phyloP scores from a whole-genome alignment of 495 filamentous ascomycete species.

The Cudoniella acicularis region DNA sequence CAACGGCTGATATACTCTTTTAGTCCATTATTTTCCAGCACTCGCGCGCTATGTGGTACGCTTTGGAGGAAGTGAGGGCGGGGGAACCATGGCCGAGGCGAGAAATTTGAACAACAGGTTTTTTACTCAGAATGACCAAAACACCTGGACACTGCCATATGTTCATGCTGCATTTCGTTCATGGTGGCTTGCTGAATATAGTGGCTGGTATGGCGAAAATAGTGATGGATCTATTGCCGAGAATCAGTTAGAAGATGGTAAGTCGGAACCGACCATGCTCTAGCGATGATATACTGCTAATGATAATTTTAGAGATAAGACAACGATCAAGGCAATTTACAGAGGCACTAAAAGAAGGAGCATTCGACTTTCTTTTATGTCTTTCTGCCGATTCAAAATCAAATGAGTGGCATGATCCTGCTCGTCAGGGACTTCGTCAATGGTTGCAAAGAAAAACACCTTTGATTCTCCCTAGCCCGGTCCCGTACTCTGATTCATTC shows the following conservation, averaged over 20 bases:
- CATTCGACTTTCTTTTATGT: slow-evolving; percentile 85
- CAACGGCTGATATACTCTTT: slow-evolving; percentile 26
- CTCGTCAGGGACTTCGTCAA: slow-evolving; percentile 66
- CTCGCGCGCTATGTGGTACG: slow-evolving; percentile 67
- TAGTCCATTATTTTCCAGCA: slow-evolving; percentile 76
- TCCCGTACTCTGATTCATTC: slow-evolving; percentile 59
- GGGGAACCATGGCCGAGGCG: slow-evolving; percentile 56
- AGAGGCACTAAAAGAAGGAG: slow-evolving; percentile 80
- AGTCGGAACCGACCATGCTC: slow-evolving; percentile 23
- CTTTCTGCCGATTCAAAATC: slow-evolving; percentile 71
- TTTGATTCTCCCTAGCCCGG: slow-evolving; percentile 56
- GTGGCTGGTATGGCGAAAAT: slow-evolving; percentile 78
- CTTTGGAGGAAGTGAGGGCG: slow-evolving; percentile 69
- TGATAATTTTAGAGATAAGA: slow-evolving; percentile 49
- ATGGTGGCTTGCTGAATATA: slow-evolving; percentile 91
- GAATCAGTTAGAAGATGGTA: slow-evolving; percentile 41
- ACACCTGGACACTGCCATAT: slow-evolving; percentile 63
- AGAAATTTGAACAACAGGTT: slow-evolving; percentile 65
- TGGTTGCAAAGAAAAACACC: slow-evolving; percentile 76
- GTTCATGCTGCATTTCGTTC: slow-evolving; percentile 71
- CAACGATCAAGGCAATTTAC: slow-evolving; percentile 67
- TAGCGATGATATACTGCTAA: slow-evolving; percentile 21
- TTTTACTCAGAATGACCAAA: slow-evolving; percentile 56
- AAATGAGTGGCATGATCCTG: slow-evolving; percentile 75
- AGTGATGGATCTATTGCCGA: slow-evolving; percentile 47